Evolutionary conservation across 176 grass and related monocot species (phyloP), one percentile per base, ranked within the genome.

Genomic region (Guadua angustifolia): DNA sequence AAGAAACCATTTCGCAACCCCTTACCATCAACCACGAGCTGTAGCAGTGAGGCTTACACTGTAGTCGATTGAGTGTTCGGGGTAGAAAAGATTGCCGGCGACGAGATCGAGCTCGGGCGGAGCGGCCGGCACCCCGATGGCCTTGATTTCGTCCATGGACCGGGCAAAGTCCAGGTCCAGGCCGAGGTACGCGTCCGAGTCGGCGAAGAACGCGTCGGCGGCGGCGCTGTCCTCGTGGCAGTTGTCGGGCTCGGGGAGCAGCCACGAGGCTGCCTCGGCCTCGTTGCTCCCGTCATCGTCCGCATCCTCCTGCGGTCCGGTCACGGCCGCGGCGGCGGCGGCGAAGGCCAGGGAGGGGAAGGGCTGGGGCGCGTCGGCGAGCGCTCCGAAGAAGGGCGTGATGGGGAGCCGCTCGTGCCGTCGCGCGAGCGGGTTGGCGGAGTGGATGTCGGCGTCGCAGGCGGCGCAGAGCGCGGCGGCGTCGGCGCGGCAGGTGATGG

Each of bases 391-490:
- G 52, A 83, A 74, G 3, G 88, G 90, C 51, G 83, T 46, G 61
- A 95, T 29, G 33, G 93, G 96, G 46, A 92, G 11, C 7, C 96
- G 96, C 65, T 94, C 83, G 88, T 99, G 96, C 67, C 93, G 85
- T 44, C 91, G 77, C 32, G 93, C 93, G 62, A 99, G 96, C 73
- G 81, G 93, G 89, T 99, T 99, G 15, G 92, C 95, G 13, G 95
- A 94, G 90, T 97, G 90, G 90, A 97, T 91, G 67, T 92, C 89
- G 15, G 84, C 84, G 45, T 97, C 95, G 86, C 95, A 97, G n/a
- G 92, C 75, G 22, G 84, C 55, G 71, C 92, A 97, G 79, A 97
- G 95, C 29, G 86, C 84, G 18, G 95, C 95, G 35, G 92, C 88
- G 80, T 94, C 95, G 38, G 92, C 95, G 21, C 86, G 81, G 77